Conservation (phyloP, 2,329 filamentous ascomycete species). For the Bipolaris sorokiniana region DNA sequence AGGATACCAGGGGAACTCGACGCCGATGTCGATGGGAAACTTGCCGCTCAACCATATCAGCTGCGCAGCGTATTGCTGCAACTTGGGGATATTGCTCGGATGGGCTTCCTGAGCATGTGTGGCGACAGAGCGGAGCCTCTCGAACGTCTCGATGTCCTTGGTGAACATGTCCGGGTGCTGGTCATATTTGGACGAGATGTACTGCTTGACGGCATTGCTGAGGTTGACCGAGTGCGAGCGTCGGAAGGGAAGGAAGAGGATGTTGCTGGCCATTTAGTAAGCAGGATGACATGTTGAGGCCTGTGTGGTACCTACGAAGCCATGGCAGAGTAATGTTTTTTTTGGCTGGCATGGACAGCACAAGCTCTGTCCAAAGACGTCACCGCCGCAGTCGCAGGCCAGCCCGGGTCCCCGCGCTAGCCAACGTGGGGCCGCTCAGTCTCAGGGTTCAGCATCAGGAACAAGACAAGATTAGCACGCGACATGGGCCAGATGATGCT, state of each 20-base stretch:
- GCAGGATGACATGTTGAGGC: background rate
- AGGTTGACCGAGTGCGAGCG: slow-evolving; percentile 80
- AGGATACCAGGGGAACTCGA: slow-evolving; percentile 96
- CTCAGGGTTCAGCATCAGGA: slow-evolving; percentile 17
- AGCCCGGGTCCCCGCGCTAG: slow-evolving; percentile 18
- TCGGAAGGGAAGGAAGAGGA: slow-evolving; percentile 85
- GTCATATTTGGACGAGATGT: slow-evolving; percentile 98
- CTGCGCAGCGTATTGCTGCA: slow-evolving; percentile 92
- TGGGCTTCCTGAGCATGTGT: slow-evolving; percentile 89
- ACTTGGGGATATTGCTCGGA: slow-evolving; percentile 80
- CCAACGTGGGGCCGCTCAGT: slow-evolving; percentile 9
- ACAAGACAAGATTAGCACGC: slow-evolving; percentile 9
- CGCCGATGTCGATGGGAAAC: slow-evolving; percentile 95
- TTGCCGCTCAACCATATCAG: slow-evolving; percentile 92
- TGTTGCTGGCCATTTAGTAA: slow-evolving; percentile 55
- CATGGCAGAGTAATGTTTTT: slow-evolving; percentile 24
- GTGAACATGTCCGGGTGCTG: slow-evolving; percentile 98
- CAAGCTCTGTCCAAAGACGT: slow-evolving; percentile 30
- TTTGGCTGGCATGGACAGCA: slow-evolving; percentile 24
- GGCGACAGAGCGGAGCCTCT: slow-evolving; percentile 82
- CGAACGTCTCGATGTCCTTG: slow-evolving; percentile 84
- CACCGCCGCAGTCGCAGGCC: slow-evolving; percentile 19
- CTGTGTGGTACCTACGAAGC: slow-evolving; percentile 31
- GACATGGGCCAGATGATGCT: background rate
- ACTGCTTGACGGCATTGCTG: slow-evolving; percentile 83